These are phyloP conservation scores for Quercus phellos DNA, from an alignment of 331 rosid genomes.

Conservation along the genomic window DNA sequence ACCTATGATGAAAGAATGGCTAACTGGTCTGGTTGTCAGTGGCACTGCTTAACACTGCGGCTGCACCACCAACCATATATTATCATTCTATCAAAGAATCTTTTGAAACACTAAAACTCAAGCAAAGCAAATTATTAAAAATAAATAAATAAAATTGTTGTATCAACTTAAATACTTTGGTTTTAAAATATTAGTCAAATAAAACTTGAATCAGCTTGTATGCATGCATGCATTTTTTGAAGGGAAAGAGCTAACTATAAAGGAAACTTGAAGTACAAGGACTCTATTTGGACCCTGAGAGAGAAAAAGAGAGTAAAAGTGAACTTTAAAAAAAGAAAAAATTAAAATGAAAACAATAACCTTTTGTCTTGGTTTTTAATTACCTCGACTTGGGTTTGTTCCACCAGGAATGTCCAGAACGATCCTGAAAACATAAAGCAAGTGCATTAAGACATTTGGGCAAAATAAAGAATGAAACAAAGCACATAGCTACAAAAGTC, in stretches of 20 bases:
- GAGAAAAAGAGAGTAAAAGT: too few species aligned
- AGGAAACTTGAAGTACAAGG: too few species aligned
- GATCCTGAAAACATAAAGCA: slow-evolving; percentile 46
- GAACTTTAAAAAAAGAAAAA: too few species aligned
- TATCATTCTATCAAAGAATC: background rate
- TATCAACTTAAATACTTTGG: too few species aligned
- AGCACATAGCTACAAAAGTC: background rate
- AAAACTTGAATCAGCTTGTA: too few species aligned
- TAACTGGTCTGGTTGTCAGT: background rate
- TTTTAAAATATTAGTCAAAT: too few species aligned
- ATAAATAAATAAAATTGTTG: too few species aligned
- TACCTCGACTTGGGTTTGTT: slow-evolving; percentile 59
- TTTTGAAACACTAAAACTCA: background rate
- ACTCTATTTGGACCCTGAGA: too few species aligned
- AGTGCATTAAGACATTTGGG: background rate
- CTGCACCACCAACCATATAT: background rate
- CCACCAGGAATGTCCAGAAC: slow-evolving; percentile 86
- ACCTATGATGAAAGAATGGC: background rate
- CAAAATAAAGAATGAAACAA: background rate
- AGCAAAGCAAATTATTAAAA: too few species aligned
- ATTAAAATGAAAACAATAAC: too few species aligned
- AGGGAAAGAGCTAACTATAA: too few species aligned
- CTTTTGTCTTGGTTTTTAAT: background rate
- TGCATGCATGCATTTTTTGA: too few species aligned
- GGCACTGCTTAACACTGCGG: background rate